A percentile compares a stretch with the other conserved stretches of the same genome.
Conservation (phyloP, 352 stramenopile species). For the Pythium dissotocum region DNA sequence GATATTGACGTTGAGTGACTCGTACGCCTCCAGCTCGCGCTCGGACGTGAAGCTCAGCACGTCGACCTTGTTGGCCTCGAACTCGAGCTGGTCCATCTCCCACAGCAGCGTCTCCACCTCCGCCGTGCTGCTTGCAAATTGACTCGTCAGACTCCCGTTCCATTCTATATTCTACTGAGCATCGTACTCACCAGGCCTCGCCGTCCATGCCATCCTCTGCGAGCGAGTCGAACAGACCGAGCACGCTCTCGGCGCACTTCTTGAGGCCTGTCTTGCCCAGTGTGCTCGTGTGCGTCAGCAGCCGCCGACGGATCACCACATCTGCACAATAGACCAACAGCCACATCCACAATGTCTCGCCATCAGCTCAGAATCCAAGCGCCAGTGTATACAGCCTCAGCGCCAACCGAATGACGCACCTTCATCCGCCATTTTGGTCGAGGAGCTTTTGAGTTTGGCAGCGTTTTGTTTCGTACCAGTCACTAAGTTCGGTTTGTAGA, state of each 20-base stretch:
- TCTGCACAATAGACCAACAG: conserved; percentile 31
- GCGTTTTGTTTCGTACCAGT: not conserved
- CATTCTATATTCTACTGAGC: not conserved
- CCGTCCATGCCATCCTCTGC: conserved; percentile 65
- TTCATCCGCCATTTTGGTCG: conserved; percentile 53
- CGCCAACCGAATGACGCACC: conserved; percentile 27
- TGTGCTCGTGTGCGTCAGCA: conserved; percentile 79
- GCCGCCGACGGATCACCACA: conserved; percentile 62
- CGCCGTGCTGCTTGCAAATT: conserved; percentile 41
- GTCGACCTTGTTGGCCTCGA: conserved; percentile 81
- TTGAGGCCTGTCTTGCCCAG: conserved; percentile 81
- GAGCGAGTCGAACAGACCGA: conserved; percentile 63
- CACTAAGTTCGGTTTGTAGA: not conserved
- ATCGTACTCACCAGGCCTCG: conserved; percentile 38
- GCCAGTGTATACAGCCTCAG: not conserved
- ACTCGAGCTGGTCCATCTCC: conserved; percentile 85
- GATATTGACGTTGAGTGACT: conserved; percentile 77
- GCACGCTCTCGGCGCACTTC: conserved; percentile 73
- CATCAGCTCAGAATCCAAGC: not conserved
- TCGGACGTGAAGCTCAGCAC: conserved; percentile 83
- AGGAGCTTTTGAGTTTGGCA: not conserved
- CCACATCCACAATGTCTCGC: not conserved
- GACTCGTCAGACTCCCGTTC: not conserved
- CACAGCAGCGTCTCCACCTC: conserved; percentile 79
- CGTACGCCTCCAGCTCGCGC: conserved; percentile 82